Conservation (phyloP, 2,329 filamentous ascomycete species). For the Podosphaera aphanis region DNA sequence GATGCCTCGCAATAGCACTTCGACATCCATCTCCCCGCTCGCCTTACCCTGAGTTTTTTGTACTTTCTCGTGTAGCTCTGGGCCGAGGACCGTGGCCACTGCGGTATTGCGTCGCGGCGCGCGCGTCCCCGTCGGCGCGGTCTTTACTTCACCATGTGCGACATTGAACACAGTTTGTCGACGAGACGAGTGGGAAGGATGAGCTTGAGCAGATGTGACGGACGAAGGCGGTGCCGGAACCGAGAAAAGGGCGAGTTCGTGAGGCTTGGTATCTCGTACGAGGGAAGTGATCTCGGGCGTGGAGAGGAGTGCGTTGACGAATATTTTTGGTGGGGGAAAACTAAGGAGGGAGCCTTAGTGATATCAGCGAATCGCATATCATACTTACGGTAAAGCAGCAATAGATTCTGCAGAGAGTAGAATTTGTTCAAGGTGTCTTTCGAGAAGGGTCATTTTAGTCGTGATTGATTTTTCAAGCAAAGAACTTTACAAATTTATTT, state of each 20-base stretch:
- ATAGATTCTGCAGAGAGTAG: slow-evolving; percentile 54
- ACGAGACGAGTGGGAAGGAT: slow-evolving; percentile 22
- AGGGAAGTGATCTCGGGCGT: slow-evolving; percentile 80
- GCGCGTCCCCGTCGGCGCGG: slow-evolving; percentile 23
- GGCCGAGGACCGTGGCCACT: slow-evolving; percentile 71
- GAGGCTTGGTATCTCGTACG: slow-evolving; percentile 82
- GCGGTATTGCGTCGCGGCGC: slow-evolving; percentile 51
- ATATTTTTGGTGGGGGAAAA: slow-evolving; percentile 78
- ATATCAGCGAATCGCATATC: slow-evolving; percentile 7
- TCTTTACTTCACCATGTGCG: slow-evolving; percentile 33
- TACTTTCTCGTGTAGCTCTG: slow-evolving; percentile 66
- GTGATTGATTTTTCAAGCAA: no score
- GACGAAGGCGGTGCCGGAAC: slow-evolving; percentile 36
- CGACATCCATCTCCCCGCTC: slow-evolving; percentile 68
- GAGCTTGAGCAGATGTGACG: slow-evolving; percentile 23
- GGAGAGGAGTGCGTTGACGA: slow-evolving; percentile 76
- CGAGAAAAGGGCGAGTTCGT: slow-evolving; percentile 88
- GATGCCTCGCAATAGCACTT: slow-evolving; percentile 61
- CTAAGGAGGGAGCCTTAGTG: slow-evolving; percentile 23
- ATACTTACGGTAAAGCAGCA: slow-evolving; percentile 43
- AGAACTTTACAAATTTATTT: no score
- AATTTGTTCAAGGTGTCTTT: slow-evolving; percentile 55
- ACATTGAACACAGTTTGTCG: slow-evolving; percentile 45
- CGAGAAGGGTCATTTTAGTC: slow-evolving; percentile 38
- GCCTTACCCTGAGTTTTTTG: slow-evolving; percentile 32